phyloP scores from a whole-genome alignment of 139 green algal genomes.

The Astrephomene gubernaculifera region DNA sequence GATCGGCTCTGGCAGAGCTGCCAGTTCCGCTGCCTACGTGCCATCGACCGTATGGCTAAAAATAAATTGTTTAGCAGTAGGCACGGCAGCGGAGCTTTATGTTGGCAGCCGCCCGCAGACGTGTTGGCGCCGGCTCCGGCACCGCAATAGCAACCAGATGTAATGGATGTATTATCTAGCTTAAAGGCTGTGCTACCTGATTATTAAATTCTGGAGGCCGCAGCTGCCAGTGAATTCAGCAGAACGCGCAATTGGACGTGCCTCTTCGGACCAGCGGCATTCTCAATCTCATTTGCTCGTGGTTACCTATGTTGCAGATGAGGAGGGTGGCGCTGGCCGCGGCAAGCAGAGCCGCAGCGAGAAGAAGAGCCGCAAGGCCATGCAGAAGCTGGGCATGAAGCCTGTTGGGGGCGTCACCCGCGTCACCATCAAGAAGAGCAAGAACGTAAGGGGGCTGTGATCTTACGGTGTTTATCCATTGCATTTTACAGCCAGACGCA shows the following conservation, averaged over 20 bases:
- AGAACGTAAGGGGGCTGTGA: constrained; percentile 86
- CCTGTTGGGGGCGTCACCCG: constrained; percentile 88
- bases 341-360: constrained; percentile 96
- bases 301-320: constrained; percentile 47
- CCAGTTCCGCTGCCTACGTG: too few relatives aligned
- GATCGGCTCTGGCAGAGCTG: too few relatives aligned
- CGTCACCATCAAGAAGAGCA: constrained; percentile 99
- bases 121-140: not conserved
- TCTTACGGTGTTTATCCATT: constrained; percentile 4
- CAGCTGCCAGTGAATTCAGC: too few relatives aligned
- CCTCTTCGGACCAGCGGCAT: too few relatives aligned
- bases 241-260: too few relatives aligned
- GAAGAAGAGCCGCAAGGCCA: constrained; percentile 99
- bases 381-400: constrained; percentile 99
- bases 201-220: too few relatives aligned
- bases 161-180: not conserved
- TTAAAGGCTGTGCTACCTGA: too few relatives aligned
- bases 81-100: not conserved
- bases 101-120: not conserved
- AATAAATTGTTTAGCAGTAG: too few relatives aligned
- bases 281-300: too few relatives aligned
- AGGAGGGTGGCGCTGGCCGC: constrained; percentile 66
- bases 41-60: too few relatives aligned
- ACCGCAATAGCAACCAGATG: not conserved
- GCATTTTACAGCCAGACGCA: too few relatives aligned